phyloP scores from a whole-genome alignment of 306 rosid genomes.

The Quillaja saponaria region DNA sequence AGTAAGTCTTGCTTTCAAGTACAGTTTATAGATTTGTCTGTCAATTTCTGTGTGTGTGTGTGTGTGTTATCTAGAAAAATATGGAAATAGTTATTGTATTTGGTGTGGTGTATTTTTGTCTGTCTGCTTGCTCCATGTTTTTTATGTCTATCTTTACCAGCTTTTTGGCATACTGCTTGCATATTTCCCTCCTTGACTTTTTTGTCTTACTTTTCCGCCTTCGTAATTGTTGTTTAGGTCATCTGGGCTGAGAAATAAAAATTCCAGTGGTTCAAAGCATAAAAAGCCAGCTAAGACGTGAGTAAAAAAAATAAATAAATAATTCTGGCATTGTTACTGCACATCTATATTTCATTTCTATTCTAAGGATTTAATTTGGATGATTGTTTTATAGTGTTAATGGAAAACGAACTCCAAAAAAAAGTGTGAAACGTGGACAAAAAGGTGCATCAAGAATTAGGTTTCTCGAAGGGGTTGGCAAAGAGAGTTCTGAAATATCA shows the following conservation, averaged over 20 bases:
- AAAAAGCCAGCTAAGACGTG: conserved; percentile 57
- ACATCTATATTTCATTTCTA: conserved; percentile 19
- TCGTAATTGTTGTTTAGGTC: conserved; percentile 49
- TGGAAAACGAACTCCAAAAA: conserved; percentile 62
- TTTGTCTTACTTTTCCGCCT: conserved; percentile 26
- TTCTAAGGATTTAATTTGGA: conserved; percentile 21
- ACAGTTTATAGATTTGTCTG: neutral
- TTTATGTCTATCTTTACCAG: conserved; percentile 21
- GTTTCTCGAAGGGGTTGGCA: conserved; percentile 51
- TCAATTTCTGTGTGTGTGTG: neutral
- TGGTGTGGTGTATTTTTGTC: neutral
- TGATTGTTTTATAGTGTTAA: conserved; percentile 50
- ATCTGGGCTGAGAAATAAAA: conserved; percentile 48
- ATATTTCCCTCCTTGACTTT: conserved; percentile 16
- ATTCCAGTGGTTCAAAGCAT: conserved; percentile 36
- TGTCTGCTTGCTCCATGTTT: conserved; percentile 24
- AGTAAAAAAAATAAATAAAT: too few relatives aligned
- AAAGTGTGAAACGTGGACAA: conserved; percentile 41
- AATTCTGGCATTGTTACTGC: conserved; percentile 16
- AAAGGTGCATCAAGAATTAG: conserved; percentile 43
- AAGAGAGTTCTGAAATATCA: conserved; percentile 60
- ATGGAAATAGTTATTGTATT: neutral
- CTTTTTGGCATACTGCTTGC: conserved; percentile 16
- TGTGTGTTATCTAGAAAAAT: too few relatives aligned
- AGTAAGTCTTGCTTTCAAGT: conserved; percentile 45